Conservation (phyloP, 2,329 filamentous ascomycete species). For the Penicillium sp. region DNA sequence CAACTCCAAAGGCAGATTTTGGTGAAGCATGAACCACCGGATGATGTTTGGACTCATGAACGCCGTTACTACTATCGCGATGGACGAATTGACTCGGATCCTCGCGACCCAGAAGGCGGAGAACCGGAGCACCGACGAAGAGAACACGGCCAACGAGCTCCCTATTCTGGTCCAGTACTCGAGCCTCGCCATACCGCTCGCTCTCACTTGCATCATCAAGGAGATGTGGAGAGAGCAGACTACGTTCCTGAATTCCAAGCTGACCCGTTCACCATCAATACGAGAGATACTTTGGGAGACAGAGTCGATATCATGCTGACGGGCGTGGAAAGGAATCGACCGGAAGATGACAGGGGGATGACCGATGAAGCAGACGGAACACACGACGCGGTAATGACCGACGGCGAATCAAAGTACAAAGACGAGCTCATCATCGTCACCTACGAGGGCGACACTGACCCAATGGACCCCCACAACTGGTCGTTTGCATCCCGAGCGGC, state of each 20-base stretch:
- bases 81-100: slow-evolving; percentile 8
- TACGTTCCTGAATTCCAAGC: slow-evolving; percentile 11
- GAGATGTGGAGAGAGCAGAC: slow-evolving; percentile 13
- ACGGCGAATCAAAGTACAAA: slow-evolving; percentile 13
- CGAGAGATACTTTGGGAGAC: slow-evolving; percentile 9
- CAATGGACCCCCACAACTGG: slow-evolving; percentile 50
- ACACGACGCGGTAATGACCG: background rate
- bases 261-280: slow-evolving; percentile 13
- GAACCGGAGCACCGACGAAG: slow-evolving; percentile 3
- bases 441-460: slow-evolving; percentile 42
- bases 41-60: slow-evolving; percentile 17
- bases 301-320: slow-evolving; percentile 11
- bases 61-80: slow-evolving; percentile 14
- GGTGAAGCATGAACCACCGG: slow-evolving; percentile 12
- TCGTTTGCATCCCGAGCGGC: slow-evolving; percentile 27
- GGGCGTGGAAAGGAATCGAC: slow-evolving; percentile 6
- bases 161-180: slow-evolving; percentile 3
- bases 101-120: slow-evolving; percentile 4
- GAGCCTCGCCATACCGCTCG: slow-evolving; percentile 9
- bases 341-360: slow-evolving; percentile 4
- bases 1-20: slow-evolving; percentile 24
- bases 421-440: slow-evolving; percentile 42
- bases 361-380: background rate
- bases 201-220: slow-evolving; percentile 8
- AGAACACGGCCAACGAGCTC: slow-evolving; percentile 9